Percentiles rank a stretch among this genome's conserved stretches.
phyloP scores from a whole-genome alignment of 73 alveolate species.

The Paramecium biaurelia region DNA sequence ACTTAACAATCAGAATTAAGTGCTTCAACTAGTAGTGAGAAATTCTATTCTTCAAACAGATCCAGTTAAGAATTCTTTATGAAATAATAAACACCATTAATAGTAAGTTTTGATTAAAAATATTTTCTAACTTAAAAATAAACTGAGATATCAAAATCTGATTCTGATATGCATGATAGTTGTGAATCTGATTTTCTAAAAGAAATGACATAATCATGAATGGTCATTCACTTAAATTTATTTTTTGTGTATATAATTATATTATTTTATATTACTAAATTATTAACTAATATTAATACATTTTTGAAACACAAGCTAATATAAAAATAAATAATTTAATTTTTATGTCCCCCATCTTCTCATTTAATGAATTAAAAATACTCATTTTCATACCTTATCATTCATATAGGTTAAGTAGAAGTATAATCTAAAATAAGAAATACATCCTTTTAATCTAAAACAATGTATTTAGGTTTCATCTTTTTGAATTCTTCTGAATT shows the following conservation, averaged over 20 bases:
- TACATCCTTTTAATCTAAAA: too few species aligned
- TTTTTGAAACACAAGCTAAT: not conserved
- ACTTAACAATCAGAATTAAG: not conserved
- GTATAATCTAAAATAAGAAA: too few species aligned
- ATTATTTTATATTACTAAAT: not conserved
- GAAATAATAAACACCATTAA: not conserved
- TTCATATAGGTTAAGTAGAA: not conserved
- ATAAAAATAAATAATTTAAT: not conserved
- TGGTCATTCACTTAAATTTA: not conserved
- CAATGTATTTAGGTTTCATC: too few species aligned
- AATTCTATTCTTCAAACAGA: not conserved
- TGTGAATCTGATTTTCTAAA: slow-evolving; percentile 46
- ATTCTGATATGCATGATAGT: slow-evolving; percentile 40
- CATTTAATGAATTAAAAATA: not conserved
- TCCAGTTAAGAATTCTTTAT: not conserved
- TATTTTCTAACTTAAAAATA: not conserved
- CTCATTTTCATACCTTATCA: not conserved
- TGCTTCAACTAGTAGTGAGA: slow-evolving; percentile 32
- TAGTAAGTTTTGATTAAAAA: slow-evolving; percentile 39
- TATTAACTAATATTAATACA: not conserved
- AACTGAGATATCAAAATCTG: not conserved
- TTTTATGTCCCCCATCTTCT: not conserved
- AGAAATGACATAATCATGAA: not conserved
- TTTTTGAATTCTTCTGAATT: too few species aligned
- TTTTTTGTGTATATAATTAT: not conserved